Conservation (phyloP, 2,329 filamentous ascomycete genomes). For the Leptographium lundbergii region DNA sequence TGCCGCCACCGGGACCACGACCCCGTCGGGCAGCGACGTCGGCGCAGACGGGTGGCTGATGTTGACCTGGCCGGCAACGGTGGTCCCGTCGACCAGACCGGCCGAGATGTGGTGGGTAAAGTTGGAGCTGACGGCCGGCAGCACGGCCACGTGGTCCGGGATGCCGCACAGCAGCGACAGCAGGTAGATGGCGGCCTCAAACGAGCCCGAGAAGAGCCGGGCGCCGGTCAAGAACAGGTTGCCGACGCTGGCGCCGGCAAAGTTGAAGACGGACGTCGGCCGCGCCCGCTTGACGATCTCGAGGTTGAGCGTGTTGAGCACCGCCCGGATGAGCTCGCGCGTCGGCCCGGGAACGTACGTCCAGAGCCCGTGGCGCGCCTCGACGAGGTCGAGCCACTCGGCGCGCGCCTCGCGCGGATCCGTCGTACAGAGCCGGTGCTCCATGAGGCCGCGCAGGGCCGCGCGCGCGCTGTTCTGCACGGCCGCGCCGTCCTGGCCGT, state of each 20-base stretch:
- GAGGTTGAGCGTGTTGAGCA: constrained; percentile 63
- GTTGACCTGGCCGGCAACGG: constrained; percentile 84
- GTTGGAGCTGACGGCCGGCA: constrained; percentile 88
- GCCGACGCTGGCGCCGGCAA: constrained; percentile 61
- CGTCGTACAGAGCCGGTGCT: constrained; percentile 58
- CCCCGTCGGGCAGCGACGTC: constrained; percentile 33
- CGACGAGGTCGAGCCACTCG: constrained; percentile 85
- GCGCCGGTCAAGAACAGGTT: constrained; percentile 77
- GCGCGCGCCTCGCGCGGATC: constrained; percentile 47
- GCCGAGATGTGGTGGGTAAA: constrained; percentile 93
- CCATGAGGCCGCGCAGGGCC: constrained; percentile 75
- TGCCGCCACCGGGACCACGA: not conserved
- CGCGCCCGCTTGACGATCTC: constrained; percentile 67
- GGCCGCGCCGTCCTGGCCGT: not conserved
- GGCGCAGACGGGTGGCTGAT: constrained; percentile 73
- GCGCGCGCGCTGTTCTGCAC: constrained; percentile 25
- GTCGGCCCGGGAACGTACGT: constrained; percentile 55
- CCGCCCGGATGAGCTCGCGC: constrained; percentile 63
- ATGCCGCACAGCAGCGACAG: constrained; percentile 80
- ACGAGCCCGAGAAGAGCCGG: constrained; percentile 79
- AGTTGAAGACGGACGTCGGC: constrained; percentile 64
- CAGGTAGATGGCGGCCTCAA: constrained; percentile 86
- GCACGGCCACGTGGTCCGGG: constrained; percentile 59
- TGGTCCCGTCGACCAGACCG: constrained; percentile 58
- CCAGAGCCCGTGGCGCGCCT: constrained; percentile 72